phyloP scores from a whole-genome alignment of 31 red algal genomes.

The Asparagopsis taxiformis region DNA sequence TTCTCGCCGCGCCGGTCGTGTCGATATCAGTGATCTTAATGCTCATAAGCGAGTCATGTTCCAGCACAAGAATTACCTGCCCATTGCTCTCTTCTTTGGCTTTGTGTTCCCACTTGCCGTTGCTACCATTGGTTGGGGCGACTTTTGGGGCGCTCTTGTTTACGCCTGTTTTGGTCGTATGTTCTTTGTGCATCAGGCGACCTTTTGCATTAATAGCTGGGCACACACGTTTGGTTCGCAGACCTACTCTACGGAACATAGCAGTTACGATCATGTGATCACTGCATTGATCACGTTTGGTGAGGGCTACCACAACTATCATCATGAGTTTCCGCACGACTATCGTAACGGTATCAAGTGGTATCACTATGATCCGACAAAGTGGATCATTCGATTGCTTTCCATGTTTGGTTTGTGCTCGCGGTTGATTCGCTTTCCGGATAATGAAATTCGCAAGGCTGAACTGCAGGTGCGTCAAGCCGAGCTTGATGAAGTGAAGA shows the following conservation, averaged over 20 bases:
- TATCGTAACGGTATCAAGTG: slow-evolving; percentile 97
- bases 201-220: slow-evolving; percentile 96
- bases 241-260: slow-evolving; percentile 83
- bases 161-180: slow-evolving; percentile 95
- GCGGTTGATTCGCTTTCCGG: slow-evolving; percentile 87
- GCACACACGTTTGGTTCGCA: slow-evolving; percentile 94
- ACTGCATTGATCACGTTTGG: slow-evolving; percentile 97
- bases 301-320: slow-evolving; percentile 99
- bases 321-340: slow-evolving; percentile 99
- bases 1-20: slow-evolving; percentile 77
- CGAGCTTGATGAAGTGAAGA: slow-evolving; percentile 88
- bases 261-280: slow-evolving; percentile 94
- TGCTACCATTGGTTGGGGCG: slow-evolving; percentile 74
- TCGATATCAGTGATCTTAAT: slow-evolving; percentile 97
- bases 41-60: slow-evolving; percentile 77
- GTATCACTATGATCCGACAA: slow-evolving; percentile 99
- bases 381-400: slow-evolving; percentile 87
- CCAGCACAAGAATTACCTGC: slow-evolving; percentile 95
- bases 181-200: slow-evolving; percentile 99
- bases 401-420: slow-evolving; percentile 80
- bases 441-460: slow-evolving; percentile 94
- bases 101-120: slow-evolving; percentile 86
- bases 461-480: slow-evolving; percentile 90
- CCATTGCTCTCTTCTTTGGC: slow-evolving; percentile 87
- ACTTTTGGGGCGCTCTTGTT: slow-evolving; percentile 89